Evolutionary conservation across 2,329 filamentous ascomycete genomes (phyloP).

Genomic region (Sclerotinia sclerotiorum): DNA sequence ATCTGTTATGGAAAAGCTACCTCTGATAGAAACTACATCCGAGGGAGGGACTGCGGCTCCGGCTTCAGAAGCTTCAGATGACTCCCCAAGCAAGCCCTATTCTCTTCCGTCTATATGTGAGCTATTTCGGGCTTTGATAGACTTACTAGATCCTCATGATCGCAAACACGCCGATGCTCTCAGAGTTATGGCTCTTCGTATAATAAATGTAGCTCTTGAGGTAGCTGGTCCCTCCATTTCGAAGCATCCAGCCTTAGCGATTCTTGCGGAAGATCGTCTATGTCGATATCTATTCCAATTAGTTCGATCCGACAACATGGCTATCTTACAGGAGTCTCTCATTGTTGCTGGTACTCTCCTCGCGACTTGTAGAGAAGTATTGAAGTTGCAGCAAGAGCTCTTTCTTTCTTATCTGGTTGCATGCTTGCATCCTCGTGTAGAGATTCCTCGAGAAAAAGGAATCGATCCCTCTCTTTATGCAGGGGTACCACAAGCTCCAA

Average conservation of each 20-base stretch:
- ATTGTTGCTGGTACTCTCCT: conserved; percentile 88
- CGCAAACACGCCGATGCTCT: conserved; percentile 90
- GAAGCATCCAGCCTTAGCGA: conserved; percentile 82
- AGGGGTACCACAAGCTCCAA: conserved; percentile 88
- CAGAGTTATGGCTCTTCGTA: conserved; percentile 94
- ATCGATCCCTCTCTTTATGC: conserved; percentile 92
- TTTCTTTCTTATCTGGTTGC: conserved; percentile 93
- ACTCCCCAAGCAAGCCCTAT: conserved; percentile 74
- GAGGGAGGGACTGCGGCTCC: conserved; percentile 35
- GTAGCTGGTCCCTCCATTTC: conserved; percentile 95
- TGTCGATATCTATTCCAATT: conserved; percentile 96
- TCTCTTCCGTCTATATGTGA: conserved; percentile 92
- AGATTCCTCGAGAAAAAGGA: conserved; percentile 84
- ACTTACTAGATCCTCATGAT: conserved; percentile 90
- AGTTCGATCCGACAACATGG: conserved; percentile 93
- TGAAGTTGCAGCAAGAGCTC: conserved; percentile 95
- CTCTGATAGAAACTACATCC: conserved; percentile 23
- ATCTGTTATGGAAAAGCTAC: conserved; percentile 30
- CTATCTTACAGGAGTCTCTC: conserved; percentile 87
- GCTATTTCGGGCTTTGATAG: conserved; percentile 88
- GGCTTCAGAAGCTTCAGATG: conserved; percentile 40
- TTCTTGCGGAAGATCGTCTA: conserved; percentile 85
- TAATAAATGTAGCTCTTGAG: conserved; percentile 95
- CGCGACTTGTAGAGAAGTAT: conserved; percentile 82
- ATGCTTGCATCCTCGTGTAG: conserved; percentile 89